These are phyloP conservation scores for Penicillium lividum DNA, from an alignment of 495 filamentous ascomycete genomes.

Conservation along the genomic window DNA sequence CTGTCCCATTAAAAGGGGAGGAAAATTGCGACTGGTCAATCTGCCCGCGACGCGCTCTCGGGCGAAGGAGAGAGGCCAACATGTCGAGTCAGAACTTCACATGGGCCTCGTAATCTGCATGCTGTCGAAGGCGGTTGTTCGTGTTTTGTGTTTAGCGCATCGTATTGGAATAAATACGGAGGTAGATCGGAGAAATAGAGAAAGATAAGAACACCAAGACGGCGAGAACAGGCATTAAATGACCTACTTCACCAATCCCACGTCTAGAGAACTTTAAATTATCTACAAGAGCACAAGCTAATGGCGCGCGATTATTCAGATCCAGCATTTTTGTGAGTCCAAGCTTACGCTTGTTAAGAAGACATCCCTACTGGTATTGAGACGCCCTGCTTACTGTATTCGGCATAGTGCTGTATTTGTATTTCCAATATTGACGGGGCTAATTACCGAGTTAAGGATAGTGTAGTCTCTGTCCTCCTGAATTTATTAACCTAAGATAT, in stretches of 20 bases:
- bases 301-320: background rate
- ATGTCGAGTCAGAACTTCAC: conserved; percentile 26
- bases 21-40: conserved; percentile 52
- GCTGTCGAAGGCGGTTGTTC: conserved; percentile 4
- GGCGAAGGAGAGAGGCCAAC: conserved; percentile 50
- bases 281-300: background rate
- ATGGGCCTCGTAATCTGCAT: conserved; percentile 13
- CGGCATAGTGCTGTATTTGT: background rate
- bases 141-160: background rate
- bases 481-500: too few species aligned
- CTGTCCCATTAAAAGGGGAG: conserved; percentile 39
- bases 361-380: background rate
- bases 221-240: background rate
- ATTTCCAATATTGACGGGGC: background rate
- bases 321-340: background rate
- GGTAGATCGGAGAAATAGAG: background rate
- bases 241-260: background rate
- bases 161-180: background rate
- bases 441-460: too few species aligned
- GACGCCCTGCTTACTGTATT: background rate
- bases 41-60: conserved; percentile 38
- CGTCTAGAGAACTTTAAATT: background rate
- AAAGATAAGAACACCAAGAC: background rate
- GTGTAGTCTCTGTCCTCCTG: too few species aligned
- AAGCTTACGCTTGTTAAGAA: background rate